Base-by-base conservation (phyloP, 2,329 filamentous ascomycete species). In the Talaromyces amestolkiae region DNA sequence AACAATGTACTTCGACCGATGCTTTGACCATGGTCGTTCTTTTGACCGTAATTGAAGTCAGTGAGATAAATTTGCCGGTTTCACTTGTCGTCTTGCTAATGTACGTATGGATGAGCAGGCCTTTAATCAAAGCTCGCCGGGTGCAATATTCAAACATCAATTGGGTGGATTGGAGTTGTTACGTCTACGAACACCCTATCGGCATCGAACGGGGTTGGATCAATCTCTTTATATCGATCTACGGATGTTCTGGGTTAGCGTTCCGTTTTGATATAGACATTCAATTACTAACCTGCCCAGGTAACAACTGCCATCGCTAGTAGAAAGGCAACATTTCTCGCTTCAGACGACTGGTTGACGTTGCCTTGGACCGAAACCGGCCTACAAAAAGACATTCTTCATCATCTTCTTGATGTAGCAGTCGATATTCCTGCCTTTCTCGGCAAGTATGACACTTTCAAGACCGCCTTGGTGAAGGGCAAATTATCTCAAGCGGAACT, bases 161-260 rank as follows among this genome's bases (percentile, higher is more conserved):
- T 63, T 72, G 7, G 72, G 72, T 1, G 72, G 72, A 19, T 59
- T 73, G 31, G 69, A 71, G 24, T 56, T 73, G 6, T 53, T 73
- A 13, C 67, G 66, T 8, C 56, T 67, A 5, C 66, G 72, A 31
- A 71, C 72, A 9, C 68, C 72, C 3, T 73, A 71, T 47, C 69
- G 72, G 9, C 72, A 73, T 61, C 68, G 71, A 2, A 67, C 68
- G 53, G 71, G 72, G 1, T 64, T 73, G 15, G 72, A 73, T 22
- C 68, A 70, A 45, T 73, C 72, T 3, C 51, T 73, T 11, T 73
- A 66, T 54, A 70, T 73, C 13, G 72, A 73, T 58, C 68, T 73
- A n/a, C 70, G 72, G 19, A 64, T 72, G 13, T 73, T 73, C 51
- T 73, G 72, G 72, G 72, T 73, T 66, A 19, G 69, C 58, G 2